A percentile compares a stretch with the other conserved stretches of the same genome.
Evolutionary conservation across 495 filamentous ascomycete genomes (phyloP).

Genomic region (Achaetomiella virescens): DNA sequence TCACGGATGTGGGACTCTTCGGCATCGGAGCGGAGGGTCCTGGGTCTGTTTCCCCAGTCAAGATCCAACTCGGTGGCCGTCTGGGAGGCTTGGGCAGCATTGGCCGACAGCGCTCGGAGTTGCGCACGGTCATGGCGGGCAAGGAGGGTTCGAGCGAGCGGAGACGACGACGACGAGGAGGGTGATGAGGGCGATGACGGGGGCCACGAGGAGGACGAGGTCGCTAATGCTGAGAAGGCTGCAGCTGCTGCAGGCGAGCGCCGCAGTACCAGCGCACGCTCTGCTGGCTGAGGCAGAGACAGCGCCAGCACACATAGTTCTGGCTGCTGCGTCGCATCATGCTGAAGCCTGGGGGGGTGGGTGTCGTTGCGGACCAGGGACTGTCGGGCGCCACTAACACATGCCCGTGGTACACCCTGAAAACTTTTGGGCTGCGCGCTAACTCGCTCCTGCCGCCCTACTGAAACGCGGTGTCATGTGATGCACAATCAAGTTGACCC

Average conservation of each 20-base stretch:
- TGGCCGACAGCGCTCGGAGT: neutral
- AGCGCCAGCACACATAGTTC: slow-evolving; percentile 31
- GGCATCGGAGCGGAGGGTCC: neutral
- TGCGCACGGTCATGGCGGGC: slow-evolving; percentile 1
- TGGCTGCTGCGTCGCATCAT: slow-evolving; percentile 25
- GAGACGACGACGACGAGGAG: neutral
- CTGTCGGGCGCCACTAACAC: neutral
- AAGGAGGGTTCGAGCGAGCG: neutral
- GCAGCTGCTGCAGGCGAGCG: neutral
- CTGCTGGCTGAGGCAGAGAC: slow-evolving; percentile 15
- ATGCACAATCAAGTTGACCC: slow-evolving; percentile 1
- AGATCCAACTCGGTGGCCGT: neutral
- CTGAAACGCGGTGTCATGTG: slow-evolving; percentile 21
- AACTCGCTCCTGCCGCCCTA: neutral
- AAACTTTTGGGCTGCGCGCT: slow-evolving; percentile 8
- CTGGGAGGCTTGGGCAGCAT: neutral
- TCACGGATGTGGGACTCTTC: slow-evolving; percentile 35
- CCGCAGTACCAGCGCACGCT: neutral
- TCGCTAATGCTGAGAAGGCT: neutral
- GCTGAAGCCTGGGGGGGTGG: neutral
- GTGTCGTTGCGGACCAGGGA: neutral
- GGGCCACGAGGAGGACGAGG: neutral
- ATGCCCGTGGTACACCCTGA: neutral
- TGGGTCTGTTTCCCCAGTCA: neutral
- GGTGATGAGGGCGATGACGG: neutral